Conservation (phyloP, 2,329 filamentous ascomycete species). For the Raffaelea albimanens region DNA sequence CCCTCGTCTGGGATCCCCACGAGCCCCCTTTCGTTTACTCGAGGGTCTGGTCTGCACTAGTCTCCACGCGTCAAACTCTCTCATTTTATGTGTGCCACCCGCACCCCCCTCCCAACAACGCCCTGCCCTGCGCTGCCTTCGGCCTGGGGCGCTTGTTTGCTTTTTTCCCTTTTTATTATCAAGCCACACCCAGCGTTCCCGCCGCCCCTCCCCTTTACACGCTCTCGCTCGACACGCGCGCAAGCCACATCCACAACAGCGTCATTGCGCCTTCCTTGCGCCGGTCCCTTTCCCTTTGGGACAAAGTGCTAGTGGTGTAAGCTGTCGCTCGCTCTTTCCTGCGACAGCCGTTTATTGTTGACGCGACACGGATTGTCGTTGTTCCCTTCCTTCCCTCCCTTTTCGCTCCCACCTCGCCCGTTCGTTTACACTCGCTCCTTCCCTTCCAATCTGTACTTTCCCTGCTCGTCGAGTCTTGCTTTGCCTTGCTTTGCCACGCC, state of each 20-base stretch:
- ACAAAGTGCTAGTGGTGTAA: constrained; percentile 1
- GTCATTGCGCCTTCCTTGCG: not conserved
- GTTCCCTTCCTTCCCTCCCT: constrained; percentile 5
- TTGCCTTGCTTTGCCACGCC: too few relatives aligned
- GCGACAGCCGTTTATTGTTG: constrained; percentile 10
- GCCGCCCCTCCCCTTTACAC: not conserved
- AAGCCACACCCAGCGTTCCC: constrained; percentile 6
- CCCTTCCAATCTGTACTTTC: not conserved
- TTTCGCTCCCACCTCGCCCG: not conserved
- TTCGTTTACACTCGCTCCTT: not conserved
- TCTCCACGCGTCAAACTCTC: constrained; percentile 4
- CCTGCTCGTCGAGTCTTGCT: too few relatives aligned
- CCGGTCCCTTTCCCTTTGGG: not conserved
- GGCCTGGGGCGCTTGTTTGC: too few relatives aligned
- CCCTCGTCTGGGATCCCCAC: too few relatives aligned
- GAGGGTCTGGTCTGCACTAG: constrained; percentile 1
- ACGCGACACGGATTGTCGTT: constrained; percentile 13
- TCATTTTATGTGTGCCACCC: not conserved
- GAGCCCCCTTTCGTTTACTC: too few relatives aligned
- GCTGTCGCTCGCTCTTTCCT: constrained; percentile 8
- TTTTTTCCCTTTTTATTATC: not conserved
- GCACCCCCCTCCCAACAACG: not conserved
- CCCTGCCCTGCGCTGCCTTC: too few relatives aligned
- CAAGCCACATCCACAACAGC: constrained; percentile 3
- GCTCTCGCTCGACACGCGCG: not conserved